Conservation (phyloP, 352 stramenopile species). For the Saprolegnia parasitica region DNA sequence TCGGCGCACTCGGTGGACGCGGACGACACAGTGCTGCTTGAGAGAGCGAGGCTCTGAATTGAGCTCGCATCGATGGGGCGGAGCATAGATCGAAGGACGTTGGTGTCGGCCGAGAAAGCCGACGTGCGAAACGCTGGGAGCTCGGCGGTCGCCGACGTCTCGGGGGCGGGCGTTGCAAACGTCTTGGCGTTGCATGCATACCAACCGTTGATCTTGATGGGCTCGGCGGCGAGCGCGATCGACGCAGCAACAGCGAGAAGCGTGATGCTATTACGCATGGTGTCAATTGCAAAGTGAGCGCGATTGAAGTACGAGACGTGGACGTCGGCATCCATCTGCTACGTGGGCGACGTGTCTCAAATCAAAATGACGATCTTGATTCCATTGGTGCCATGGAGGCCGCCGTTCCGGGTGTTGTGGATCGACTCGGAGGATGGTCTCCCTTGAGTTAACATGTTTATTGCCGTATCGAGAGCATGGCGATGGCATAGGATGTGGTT, state of each 20-base stretch:
- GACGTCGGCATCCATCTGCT: too few species aligned
- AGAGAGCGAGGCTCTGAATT: background rate
- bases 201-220: constrained; percentile 23
- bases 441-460: too few species aligned
- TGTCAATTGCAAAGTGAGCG: too few species aligned
- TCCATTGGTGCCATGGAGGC: too few species aligned
- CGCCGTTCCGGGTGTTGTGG: too few species aligned
- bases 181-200: constrained; percentile 19
- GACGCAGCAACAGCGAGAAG: background rate
- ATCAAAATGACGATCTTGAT: too few species aligned
- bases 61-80: background rate
- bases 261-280: too few species aligned
- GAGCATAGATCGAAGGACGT: background rate
- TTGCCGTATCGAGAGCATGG: too few species aligned
- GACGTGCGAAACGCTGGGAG: background rate
- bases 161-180: constrained; percentile 16
- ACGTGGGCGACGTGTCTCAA: too few species aligned
- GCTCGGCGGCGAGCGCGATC: background rate
- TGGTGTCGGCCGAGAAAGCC: background rate
- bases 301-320: too few species aligned
- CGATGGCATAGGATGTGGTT: too few species aligned
- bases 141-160: background rate
- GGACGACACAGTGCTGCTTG: background rate
- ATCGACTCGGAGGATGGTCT: too few species aligned
- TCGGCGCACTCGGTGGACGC: constrained; percentile 18